phyloP scores from a whole-genome alignment of 768 basidiomycete species.

The Mycena galopus region DNA sequence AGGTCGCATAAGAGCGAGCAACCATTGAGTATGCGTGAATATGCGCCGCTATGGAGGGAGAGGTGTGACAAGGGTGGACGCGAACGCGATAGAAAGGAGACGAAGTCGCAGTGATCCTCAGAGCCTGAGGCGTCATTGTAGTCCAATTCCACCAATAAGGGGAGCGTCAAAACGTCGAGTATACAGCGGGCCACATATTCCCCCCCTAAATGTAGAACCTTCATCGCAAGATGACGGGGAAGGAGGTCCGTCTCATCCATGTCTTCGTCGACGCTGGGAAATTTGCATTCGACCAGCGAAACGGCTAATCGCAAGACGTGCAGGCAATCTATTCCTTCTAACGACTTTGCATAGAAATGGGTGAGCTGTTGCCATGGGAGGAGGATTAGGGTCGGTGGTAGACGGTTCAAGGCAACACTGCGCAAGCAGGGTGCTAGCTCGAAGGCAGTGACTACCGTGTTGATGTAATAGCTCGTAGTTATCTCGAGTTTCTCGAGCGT shows the following conservation, averaged over 20 bases:
- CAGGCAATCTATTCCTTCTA: neutral
- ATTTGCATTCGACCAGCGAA: conserved; percentile 2
- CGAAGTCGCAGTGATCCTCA: neutral
- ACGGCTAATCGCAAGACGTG: neutral
- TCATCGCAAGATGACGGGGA: neutral
- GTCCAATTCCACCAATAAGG: neutral
- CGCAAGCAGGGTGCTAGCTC: neutral
- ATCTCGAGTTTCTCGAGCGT: neutral
- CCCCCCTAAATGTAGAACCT: neutral
- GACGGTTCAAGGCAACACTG: neutral
- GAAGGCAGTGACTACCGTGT: neutral
- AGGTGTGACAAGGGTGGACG: too few species aligned
- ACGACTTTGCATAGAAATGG: neutral
- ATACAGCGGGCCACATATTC: neutral
- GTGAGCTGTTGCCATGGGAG: conserved; percentile 14
- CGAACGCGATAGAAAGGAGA: neutral
- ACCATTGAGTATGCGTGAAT: neutral
- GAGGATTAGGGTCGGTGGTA: neutral
- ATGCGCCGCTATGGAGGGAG: neutral
- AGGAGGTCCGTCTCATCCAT: neutral
- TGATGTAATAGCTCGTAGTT: too few species aligned
- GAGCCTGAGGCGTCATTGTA: neutral
- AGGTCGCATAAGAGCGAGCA: too few species aligned
- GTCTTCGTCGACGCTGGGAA: neutral
- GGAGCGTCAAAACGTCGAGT: conserved; percentile 1